These are phyloP conservation scores for Prunella vulgaris DNA, from an alignment of 257 asterid species.

Conservation along the genomic window DNA sequence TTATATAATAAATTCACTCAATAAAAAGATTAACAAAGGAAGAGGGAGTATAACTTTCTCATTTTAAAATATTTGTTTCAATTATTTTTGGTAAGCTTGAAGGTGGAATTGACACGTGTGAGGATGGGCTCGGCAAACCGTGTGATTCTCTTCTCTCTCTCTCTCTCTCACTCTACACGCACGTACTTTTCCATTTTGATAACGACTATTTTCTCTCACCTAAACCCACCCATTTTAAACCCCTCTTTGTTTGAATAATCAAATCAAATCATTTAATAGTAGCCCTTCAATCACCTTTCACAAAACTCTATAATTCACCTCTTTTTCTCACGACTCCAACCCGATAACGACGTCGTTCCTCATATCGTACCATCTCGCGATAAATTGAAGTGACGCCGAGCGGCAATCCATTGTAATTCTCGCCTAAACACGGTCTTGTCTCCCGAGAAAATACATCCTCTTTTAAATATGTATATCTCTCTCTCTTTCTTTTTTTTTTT, in stretches of 20 bases:
- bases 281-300: conserved; percentile 18
- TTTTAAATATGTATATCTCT: conserved; percentile 23
- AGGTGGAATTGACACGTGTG: conserved; percentile 13
- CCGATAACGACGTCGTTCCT: neutral
- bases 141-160: conserved; percentile 17
- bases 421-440: neutral
- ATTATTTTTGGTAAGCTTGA: neutral
- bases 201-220: conserved; percentile 14
- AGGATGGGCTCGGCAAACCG: conserved; percentile 3
- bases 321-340: neutral
- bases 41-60: too few relatives aligned
- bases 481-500: too few relatives aligned
- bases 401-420: conserved; percentile 29
- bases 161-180: neutral
- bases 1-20: too few relatives aligned
- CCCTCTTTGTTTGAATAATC: conserved; percentile 10
- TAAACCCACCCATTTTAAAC: neutral
- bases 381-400: neutral
- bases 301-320: conserved; percentile 28
- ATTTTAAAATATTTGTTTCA: too few relatives aligned
- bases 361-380: neutral
- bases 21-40: too few relatives aligned
- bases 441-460: conserved; percentile 28
- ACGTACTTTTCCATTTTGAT: conserved; percentile 15
- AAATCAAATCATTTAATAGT: conserved; percentile 18